These are phyloP conservation scores for Trypanosoma vivax DNA, from an alignment of 208 protist genomes.

Conservation along the genomic window DNA sequence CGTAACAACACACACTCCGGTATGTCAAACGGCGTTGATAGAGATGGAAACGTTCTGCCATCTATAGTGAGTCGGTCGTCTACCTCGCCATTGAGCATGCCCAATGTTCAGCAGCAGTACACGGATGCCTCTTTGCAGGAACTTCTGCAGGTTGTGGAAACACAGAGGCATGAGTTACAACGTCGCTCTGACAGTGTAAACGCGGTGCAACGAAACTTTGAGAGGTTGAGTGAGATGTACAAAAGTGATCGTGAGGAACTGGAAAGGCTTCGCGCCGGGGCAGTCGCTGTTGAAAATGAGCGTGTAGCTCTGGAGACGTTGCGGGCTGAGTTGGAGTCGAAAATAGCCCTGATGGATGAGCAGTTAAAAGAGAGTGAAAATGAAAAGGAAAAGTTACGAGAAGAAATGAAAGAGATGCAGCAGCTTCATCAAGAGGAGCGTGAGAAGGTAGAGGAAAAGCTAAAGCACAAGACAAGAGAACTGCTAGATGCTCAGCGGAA, in stretches of 20 bases:
- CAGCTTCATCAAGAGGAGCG: not conserved
- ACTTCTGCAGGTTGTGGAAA: slow-evolving; percentile 35
- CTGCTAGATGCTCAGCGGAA: not conserved
- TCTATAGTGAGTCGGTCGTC: too few species aligned
- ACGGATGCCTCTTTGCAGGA: slow-evolving; percentile 22
- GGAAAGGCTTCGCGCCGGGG: slow-evolving; percentile 22
- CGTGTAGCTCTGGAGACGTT: slow-evolving; percentile 17
- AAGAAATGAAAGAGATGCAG: slow-evolving; percentile 1
- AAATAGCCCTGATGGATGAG: not conserved
- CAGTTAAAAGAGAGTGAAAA: not conserved
- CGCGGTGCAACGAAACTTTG: slow-evolving; percentile 88
- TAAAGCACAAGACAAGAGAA: not conserved
- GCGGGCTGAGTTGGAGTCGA: slow-evolving; percentile 19
- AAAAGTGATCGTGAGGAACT: slow-evolving; percentile 37
- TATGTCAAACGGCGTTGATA: too few species aligned
- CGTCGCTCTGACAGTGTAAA: slow-evolving; percentile 76
- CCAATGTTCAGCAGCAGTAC: not conserved
- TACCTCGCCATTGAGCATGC: too few species aligned
- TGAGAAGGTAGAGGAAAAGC: slow-evolving; percentile 2
- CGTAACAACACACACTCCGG: too few species aligned
- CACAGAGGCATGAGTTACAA: slow-evolving; percentile 56
- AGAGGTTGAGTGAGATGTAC: slow-evolving; percentile 76
- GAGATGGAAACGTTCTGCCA: too few species aligned
- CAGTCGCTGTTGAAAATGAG: slow-evolving; percentile 2
- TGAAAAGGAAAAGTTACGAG: slow-evolving; percentile 1